Percentiles rank a stretch among this genome's conserved stretches.
Conservation (phyloP, 1,284 basidiomycete genomes). For the Fomes fomentarius region DNA sequence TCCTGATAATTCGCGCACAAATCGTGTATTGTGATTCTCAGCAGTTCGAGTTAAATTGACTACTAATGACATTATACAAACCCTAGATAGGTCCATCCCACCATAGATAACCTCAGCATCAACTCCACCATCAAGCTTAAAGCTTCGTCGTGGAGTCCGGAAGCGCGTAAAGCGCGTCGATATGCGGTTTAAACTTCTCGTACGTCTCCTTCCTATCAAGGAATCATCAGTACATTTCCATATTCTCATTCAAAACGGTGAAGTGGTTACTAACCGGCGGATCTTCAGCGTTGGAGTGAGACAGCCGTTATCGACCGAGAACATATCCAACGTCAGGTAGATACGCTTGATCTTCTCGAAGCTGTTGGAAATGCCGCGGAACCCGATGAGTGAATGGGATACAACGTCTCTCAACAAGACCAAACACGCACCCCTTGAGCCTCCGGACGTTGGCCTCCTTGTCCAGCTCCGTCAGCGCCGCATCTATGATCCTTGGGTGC, state of each 20-base stretch:
- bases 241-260: background rate
- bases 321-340: constrained; percentile 71
- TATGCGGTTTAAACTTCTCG: constrained; percentile 63
- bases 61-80: background rate
- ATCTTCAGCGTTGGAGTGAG: constrained; percentile 86
- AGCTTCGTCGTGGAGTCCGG: constrained; percentile 47
- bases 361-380: no score
- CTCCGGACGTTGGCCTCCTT: constrained; percentile 63
- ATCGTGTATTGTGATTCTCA: no score
- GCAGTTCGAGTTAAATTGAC: no score
- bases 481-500: constrained; percentile 66
- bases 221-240: background rate
- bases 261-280: constrained; percentile 48
- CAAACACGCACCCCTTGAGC: constrained; percentile 71
- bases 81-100: background rate
- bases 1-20: no score
- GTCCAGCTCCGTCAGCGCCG: constrained; percentile 60
- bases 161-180: constrained; percentile 68
- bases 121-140: background rate
- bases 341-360: constrained; percentile 85
- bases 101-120: background rate
- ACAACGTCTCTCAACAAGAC: background rate
- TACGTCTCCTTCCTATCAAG: constrained; percentile 62
- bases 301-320: constrained; percentile 77
- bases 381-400: no score